phyloP scores from a whole-genome alignment of 2,329 filamentous ascomycete genomes.

The Cadophora malorum region DNA sequence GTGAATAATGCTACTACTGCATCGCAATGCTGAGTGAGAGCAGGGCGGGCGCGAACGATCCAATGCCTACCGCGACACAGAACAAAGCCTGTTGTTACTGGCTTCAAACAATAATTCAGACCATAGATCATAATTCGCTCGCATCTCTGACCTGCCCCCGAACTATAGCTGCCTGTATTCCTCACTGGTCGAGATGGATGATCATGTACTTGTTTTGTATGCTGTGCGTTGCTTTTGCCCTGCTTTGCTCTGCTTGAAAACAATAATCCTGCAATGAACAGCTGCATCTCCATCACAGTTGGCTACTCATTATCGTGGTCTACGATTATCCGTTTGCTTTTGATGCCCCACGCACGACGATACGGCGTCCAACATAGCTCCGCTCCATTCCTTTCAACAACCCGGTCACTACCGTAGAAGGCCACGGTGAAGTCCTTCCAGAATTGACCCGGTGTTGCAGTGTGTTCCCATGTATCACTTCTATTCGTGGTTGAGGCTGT shows the following conservation, averaged over 20 bases:
- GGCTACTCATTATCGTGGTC: conserved; percentile 4
- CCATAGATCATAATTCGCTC: not conserved
- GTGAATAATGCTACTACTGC: conserved; percentile 5
- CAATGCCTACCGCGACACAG: not conserved
- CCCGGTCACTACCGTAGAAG: not conserved
- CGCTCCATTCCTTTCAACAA: not conserved
- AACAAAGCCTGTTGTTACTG: conserved; percentile 1
- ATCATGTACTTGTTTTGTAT: not conserved
- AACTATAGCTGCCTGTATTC: not conserved
- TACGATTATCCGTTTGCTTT: not conserved
- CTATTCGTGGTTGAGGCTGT: conserved; percentile 12
- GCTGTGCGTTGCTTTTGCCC: conserved; percentile 3
- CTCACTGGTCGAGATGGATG: not conserved
- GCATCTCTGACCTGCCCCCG: conserved; percentile 9
- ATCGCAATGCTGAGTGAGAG: conserved; percentile 17
- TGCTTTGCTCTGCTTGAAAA: not conserved
- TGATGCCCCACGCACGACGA: not conserved
- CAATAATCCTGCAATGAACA: not conserved
- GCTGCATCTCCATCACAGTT: not conserved
- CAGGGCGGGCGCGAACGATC: not conserved
- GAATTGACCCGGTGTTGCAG: not conserved
- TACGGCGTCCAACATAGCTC: not conserved
- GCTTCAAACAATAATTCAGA: not conserved
- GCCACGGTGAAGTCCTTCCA: conserved; percentile 8
- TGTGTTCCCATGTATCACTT: conserved; percentile 1